phyloP scores from a whole-genome alignment of 257 asterid genomes.

The Forsythia viridissima region DNA sequence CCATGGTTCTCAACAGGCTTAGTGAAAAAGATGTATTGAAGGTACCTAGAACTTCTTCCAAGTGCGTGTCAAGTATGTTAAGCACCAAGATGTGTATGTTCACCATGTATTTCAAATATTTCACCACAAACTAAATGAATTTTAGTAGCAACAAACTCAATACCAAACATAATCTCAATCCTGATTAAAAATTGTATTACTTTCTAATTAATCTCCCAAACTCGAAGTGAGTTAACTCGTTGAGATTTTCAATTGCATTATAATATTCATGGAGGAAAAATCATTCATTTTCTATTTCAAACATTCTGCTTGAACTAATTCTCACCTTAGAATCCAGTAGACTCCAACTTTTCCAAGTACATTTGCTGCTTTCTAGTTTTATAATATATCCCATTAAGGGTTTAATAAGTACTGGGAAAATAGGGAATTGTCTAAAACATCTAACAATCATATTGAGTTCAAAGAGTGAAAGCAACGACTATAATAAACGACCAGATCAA shows the following conservation, averaged over 20 bases:
- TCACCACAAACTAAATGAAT: neutral
- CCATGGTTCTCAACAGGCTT: neutral
- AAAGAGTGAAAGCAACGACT: neutral
- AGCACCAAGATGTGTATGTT: neutral
- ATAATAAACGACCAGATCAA: neutral
- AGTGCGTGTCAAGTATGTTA: neutral
- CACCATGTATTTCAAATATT: neutral
- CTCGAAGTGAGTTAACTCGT: neutral
- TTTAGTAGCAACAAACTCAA: neutral
- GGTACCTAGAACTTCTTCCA: neutral
- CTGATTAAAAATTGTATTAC: neutral
- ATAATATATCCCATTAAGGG: neutral
- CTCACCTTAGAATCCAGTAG: neutral
- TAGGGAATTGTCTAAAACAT: neutral
- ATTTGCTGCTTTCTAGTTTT: neutral
- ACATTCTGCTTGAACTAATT: neutral
- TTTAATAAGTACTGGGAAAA: neutral
- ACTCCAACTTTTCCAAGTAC: neutral
- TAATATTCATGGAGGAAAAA: neutral
- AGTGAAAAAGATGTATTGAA: neutral
- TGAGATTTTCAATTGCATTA: neutral
- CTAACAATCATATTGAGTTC: neutral
- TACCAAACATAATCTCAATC: neutral
- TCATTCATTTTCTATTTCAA: neutral
- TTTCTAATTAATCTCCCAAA: neutral